A percentile compares a stretch with the other conserved stretches of the same genome.
Conservation (phyloP, 2,329 filamentous ascomycete genomes). For the Xylaria sp. region DNA sequence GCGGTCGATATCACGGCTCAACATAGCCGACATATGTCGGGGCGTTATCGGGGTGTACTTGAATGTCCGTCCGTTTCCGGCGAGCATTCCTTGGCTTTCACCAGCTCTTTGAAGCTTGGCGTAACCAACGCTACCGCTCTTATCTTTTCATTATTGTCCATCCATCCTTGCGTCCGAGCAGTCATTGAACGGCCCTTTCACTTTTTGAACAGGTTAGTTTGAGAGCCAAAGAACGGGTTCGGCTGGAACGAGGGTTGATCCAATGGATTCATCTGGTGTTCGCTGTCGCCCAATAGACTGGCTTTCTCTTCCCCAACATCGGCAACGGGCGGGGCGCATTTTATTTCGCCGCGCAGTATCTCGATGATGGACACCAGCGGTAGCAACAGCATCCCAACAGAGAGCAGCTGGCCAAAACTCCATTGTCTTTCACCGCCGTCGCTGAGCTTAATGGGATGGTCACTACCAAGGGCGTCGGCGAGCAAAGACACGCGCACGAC, state of each 20-base stretch:
- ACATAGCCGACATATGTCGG: neutral
- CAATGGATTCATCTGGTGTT: slow-evolving; percentile 44
- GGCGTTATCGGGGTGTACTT: neutral
- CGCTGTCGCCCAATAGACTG: slow-evolving; percentile 39
- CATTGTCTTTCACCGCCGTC: slow-evolving; percentile 67
- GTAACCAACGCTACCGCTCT: neutral
- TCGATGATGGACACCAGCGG: slow-evolving; percentile 70
- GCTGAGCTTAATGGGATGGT: slow-evolving; percentile 60
- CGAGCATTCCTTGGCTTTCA: slow-evolving; percentile 2
- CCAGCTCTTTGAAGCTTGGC: neutral
- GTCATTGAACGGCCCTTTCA: slow-evolving; percentile 30
- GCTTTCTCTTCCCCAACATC: slow-evolving; percentile 40
- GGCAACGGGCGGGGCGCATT: slow-evolving; percentile 46
- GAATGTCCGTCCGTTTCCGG: slow-evolving; percentile 2
- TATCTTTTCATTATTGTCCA: neutral
- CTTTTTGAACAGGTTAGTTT: slow-evolving; percentile 53
- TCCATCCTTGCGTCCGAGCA: neutral
- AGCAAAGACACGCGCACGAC: slow-evolving; percentile 66
- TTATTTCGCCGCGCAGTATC: slow-evolving; percentile 62
- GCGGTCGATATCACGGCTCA: slow-evolving; percentile 23
- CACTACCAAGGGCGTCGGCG: slow-evolving; percentile 68
- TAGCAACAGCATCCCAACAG: slow-evolving; percentile 68
- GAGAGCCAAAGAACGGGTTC: slow-evolving; percentile 57
- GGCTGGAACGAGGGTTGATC: slow-evolving; percentile 55
- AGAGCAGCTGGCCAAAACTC: slow-evolving; percentile 72